These are phyloP conservation scores for Extremus antarcticus DNA, from an alignment of 495 filamentous ascomycete species.

Conservation along the genomic window DNA sequence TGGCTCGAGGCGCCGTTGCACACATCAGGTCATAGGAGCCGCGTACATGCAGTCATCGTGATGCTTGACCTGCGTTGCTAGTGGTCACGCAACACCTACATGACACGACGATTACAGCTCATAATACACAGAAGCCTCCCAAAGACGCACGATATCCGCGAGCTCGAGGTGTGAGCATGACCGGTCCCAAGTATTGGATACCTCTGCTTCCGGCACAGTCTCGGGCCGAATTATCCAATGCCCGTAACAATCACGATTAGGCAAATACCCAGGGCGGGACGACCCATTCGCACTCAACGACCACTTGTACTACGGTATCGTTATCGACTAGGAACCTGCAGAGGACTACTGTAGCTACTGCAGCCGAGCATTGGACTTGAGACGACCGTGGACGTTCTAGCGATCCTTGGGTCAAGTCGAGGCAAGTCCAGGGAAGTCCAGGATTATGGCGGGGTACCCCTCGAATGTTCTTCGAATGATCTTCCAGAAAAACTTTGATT, in stretches of 20 bases:
- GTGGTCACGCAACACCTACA: neutral
- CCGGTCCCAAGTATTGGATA: neutral
- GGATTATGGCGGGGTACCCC: neutral
- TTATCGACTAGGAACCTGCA: neutral
- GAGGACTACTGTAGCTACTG: neutral
- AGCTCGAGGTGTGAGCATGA: no score
- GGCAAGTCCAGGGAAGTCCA: neutral
- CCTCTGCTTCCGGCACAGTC: neutral
- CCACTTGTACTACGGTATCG: neutral
- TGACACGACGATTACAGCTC: neutral
- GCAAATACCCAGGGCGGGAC: neutral
- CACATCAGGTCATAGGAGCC: neutral
- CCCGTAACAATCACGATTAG: no score
- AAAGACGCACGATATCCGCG: no score
- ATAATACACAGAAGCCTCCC: neutral
- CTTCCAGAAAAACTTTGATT: neutral
- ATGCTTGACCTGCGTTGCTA: neutral
- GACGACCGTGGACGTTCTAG: no score
- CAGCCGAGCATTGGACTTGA: neutral
- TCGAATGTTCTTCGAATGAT: neutral
- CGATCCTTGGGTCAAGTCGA: no score
- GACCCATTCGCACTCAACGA: neutral
- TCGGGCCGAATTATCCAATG: neutral
- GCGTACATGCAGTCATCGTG: neutral
- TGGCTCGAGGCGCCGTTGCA: neutral